phyloP scores from a whole-genome alignment of 768 basidiomycete species.

The Hemileccinum impolitum region DNA sequence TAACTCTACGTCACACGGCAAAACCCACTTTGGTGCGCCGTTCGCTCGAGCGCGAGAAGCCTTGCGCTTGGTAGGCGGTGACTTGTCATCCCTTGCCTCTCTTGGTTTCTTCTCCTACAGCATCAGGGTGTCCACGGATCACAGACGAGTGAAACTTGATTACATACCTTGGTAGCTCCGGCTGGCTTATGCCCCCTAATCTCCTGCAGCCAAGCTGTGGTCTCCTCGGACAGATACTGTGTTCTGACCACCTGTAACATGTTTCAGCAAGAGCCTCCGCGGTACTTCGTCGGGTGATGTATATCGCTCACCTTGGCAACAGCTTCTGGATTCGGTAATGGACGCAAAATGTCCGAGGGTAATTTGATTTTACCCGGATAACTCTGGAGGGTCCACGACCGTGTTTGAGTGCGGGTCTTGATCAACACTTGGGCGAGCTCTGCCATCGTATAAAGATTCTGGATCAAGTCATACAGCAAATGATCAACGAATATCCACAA shows the following conservation, averaged over 20 bases:
- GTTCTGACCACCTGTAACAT: conserved; percentile 59
- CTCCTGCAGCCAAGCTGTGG: conserved; percentile 55
- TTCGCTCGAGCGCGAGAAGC: conserved; percentile 35
- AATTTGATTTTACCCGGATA: conserved; percentile 80
- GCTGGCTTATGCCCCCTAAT: conserved; percentile 37
- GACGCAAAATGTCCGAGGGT: conserved; percentile 77
- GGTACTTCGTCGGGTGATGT: neutral
- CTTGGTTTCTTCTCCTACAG: conserved; percentile 35
- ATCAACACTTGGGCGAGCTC: conserved; percentile 90
- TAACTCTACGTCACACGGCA: neutral
- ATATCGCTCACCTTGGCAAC: conserved; percentile 52
- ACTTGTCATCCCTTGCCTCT: conserved; percentile 52
- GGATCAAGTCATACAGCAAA: neutral
- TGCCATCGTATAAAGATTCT: conserved; percentile 86
- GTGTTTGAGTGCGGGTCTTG: conserved; percentile 54
- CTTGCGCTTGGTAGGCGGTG: conserved; percentile 51
- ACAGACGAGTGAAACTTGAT: neutral
- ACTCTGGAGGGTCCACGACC: conserved; percentile 73
- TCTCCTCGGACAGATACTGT: conserved; percentile 62
- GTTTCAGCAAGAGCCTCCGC: neutral
- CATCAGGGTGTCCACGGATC: conserved; percentile 8
- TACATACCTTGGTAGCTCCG: conserved; percentile 26
- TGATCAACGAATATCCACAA: neutral
- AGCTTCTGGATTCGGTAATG: conserved; percentile 63
- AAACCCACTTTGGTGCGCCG: conserved; percentile 25